These are phyloP conservation scores for Kwoniella pini DNA, from an alignment of 768 basidiomycete species.

Conservation along the genomic window DNA sequence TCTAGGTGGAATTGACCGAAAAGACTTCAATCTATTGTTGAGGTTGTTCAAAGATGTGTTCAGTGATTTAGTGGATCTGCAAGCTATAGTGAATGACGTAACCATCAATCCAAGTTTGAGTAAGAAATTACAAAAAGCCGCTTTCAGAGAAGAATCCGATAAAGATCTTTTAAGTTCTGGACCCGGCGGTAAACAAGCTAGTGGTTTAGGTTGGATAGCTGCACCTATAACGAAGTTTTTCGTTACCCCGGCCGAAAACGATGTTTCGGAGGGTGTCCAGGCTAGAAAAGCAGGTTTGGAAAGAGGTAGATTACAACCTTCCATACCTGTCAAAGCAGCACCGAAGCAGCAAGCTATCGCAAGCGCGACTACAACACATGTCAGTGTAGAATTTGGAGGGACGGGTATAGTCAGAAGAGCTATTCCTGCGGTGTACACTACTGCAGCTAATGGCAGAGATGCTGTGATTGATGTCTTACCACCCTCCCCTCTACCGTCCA, in stretches of 20 bases:
- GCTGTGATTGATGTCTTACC: slow-evolving; percentile 15
- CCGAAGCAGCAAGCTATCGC: slow-evolving; percentile 83
- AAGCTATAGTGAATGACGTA: slow-evolving; percentile 81
- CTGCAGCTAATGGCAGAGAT: slow-evolving; percentile 8
- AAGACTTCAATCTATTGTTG: slow-evolving; percentile 78
- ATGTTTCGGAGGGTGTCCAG: background rate
- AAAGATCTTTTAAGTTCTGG: slow-evolving; percentile 32
- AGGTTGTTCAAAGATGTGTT: slow-evolving; percentile 84
- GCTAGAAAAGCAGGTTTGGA: slow-evolving; percentile 20
- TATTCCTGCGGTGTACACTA: slow-evolving; percentile 25
- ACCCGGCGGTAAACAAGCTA: slow-evolving; percentile 40
- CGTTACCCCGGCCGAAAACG: slow-evolving; percentile 54
- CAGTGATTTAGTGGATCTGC: slow-evolving; percentile 75
- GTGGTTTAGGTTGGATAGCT: slow-evolving; percentile 70
- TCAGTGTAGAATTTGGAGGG: slow-evolving; percentile 93
- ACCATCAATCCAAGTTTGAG: slow-evolving; percentile 84
- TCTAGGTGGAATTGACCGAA: slow-evolving; percentile 67
- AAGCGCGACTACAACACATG: slow-evolving; percentile 83
- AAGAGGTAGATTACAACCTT: slow-evolving; percentile 35
- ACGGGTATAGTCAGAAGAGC: slow-evolving; percentile 62
- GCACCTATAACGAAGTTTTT: slow-evolving; percentile 79
- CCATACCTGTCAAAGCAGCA: slow-evolving; percentile 54
- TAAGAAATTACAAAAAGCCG: slow-evolving; percentile 58
- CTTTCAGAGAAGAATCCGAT: slow-evolving; percentile 58
- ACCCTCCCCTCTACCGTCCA: slow-evolving; percentile 2